Conservation (phyloP, 2,329 filamentous ascomycete species). For the Neonectria ditissima region DNA sequence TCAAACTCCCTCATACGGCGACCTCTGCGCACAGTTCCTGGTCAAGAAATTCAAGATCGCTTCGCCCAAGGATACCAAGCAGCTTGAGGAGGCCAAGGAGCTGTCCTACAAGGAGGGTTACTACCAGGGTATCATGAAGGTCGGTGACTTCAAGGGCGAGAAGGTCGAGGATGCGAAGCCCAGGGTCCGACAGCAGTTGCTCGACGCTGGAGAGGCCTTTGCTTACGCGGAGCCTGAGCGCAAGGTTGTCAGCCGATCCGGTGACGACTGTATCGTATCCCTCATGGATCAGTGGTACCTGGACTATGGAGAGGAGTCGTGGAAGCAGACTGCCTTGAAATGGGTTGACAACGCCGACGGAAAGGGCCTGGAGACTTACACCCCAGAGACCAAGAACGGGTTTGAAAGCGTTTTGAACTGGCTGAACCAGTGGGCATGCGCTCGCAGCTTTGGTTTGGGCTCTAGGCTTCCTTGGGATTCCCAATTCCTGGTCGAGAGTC, state of each 20-base stretch:
- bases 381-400: constrained; percentile 78
- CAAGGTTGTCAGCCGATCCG: constrained; percentile 87
- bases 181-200: constrained; percentile 82
- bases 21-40: constrained; percentile 84
- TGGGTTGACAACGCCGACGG: constrained; percentile 76
- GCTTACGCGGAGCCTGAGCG: constrained; percentile 94
- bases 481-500: constrained; percentile 89
- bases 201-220: constrained; percentile 84
- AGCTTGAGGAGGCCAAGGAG: constrained; percentile 94
- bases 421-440: constrained; percentile 96
- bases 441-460: constrained; percentile 89
- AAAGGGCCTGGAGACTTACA: constrained; percentile 82
- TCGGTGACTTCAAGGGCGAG: constrained; percentile 89
- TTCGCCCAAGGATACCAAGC: constrained; percentile 91
- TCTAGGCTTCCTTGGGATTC: constrained; percentile 96
- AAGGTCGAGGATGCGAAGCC: constrained; percentile 89
- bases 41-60: constrained; percentile 96
- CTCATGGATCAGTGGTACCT: constrained; percentile 98
- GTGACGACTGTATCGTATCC: constrained; percentile 92
- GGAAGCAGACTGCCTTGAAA: constrained; percentile 81
- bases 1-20: constrained; percentile 86
- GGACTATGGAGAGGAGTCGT: constrained; percentile 92
- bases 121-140: constrained; percentile 92
- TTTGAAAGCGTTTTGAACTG: constrained; percentile 91
- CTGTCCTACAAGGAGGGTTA: constrained; percentile 97